Conservation (phyloP, 495 filamentous ascomycete species). For the Penicillium turbatum region DNA sequence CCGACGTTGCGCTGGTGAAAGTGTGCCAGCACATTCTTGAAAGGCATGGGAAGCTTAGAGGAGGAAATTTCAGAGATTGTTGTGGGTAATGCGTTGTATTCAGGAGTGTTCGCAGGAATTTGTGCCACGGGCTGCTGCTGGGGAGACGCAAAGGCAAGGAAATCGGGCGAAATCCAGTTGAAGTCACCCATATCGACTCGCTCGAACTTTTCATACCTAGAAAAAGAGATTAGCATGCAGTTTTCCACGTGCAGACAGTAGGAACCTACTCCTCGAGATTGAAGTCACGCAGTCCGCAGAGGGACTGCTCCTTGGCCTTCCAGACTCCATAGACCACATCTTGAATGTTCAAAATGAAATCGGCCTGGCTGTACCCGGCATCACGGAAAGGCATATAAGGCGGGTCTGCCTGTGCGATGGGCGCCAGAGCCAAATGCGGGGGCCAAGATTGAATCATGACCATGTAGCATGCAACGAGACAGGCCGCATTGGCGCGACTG, state of each 20-base stretch:
- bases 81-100: conserved; percentile 66
- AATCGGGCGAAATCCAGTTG: conserved; percentile 96
- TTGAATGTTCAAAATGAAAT: conserved; percentile 90
- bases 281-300: conserved; percentile 84
- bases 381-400: conserved; percentile 98
- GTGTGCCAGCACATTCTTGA: conserved; percentile 92
- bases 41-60: conserved; percentile 65
- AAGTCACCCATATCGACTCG: conserved; percentile 98
- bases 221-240: conserved; percentile 18
- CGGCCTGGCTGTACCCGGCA: conserved; percentile 96
- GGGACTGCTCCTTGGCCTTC: conserved; percentile 92
- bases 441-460: conserved; percentile 97
- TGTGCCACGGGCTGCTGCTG: conserved; percentile 71
- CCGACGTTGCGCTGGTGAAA: conserved; percentile 84
- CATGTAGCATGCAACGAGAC: conserved; percentile 93
- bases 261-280: conserved; percentile 79
- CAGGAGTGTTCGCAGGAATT: conserved; percentile 63
- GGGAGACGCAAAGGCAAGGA: conserved; percentile 94
- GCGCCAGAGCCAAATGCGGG: conserved; percentile 95
- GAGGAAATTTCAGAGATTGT: conserved; percentile 60
- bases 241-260: background rate
- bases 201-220: conserved; percentile 84
- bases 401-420: conserved; percentile 91
- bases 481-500: conserved; percentile 96
- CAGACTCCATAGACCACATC: conserved; percentile 98